phyloP scores from a whole-genome alignment of 169 alveolate species.

The Theileria orientalis region DNA sequence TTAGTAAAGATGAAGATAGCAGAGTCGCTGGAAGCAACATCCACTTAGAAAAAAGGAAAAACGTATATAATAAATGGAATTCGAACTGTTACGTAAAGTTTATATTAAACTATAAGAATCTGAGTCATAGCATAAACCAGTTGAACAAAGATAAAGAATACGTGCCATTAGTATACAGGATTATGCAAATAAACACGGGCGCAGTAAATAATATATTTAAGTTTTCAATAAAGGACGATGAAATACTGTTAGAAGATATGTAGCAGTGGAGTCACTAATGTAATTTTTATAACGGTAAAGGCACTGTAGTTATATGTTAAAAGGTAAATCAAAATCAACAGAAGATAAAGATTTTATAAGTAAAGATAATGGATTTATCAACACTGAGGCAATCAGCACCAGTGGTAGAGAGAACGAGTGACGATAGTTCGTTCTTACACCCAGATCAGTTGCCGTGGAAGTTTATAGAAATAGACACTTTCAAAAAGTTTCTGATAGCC shows the following conservation, averaged over 20 bases:
- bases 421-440: neutral
- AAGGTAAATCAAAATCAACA: neutral
- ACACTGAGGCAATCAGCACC: neutral
- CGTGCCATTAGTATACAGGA: constrained; percentile 6
- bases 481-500: constrained; percentile 21
- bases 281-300: neutral
- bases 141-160: neutral
- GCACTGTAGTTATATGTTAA: neutral
- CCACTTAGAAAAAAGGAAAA: neutral
- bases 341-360: too few relatives aligned
- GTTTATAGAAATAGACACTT: constrained; percentile 31
- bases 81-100: constrained; percentile 19
- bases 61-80: constrained; percentile 17
- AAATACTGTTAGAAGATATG: constrained; percentile 8
- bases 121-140: neutral
- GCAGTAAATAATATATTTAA: neutral
- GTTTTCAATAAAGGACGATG: constrained; percentile 6
- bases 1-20: neutral
- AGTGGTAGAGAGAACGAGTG: neutral
- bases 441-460: constrained; percentile 61
- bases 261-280: neutral
- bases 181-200: constrained; percentile 20
- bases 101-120: neutral
- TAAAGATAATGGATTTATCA: constrained; percentile 19
- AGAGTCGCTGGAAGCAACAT: too few relatives aligned